Base-by-base conservation (phyloP, 2,329 filamentous ascomycete species). In the Sporothrix curviconia region DNA sequence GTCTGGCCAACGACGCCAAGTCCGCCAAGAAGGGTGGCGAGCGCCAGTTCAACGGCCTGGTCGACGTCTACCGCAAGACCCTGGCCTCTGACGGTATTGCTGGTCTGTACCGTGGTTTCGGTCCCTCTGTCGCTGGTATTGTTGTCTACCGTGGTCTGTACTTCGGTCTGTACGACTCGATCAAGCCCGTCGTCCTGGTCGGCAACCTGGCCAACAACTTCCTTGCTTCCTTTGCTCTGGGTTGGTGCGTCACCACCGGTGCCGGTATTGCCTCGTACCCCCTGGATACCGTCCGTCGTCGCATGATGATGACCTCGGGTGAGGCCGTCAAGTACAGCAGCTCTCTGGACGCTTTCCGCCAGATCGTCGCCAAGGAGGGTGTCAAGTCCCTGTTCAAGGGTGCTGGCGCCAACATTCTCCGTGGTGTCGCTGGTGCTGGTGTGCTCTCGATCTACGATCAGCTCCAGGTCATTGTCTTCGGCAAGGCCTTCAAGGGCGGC, bases 101-200 rank as follows among this genome's bases (percentile, higher is more conserved):
- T 74, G 94, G 94, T 95, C 92, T 99, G 74, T 99, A 99, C 90
- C 94, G 94, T 95, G 94, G 94, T 85, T 99, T 99, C 89, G 91
- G 92, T 85, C 94, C 95, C 77, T 99, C 94, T 73, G 94, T 99
- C 74, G 85, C 89, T 78, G 94, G 94, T 88, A 99, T 99, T 79
- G 79, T 99, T 72, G 94, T 99, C 82, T 99, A 99, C 90, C 94
- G 94, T 90, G 94, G 94, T 96, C 91, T 99, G 72, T 99, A 99
- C 92, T 99, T 99, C 89, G 94, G 94, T 77, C 89, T 99, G 89
- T 99, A 99, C 91, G 94, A 99, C 83, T 99, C 94, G 70, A 87
- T 99, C 85, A 99, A 99, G 91, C 94, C 94, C 70, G 90, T 97
- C 74, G 78, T 97, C 79, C 90, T 99, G 67, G 85, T 88, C 76